phyloP scores from a whole-genome alignment of 2,329 filamentous ascomycete species.

The Pseudovirgaria hyperparasitica region DNA sequence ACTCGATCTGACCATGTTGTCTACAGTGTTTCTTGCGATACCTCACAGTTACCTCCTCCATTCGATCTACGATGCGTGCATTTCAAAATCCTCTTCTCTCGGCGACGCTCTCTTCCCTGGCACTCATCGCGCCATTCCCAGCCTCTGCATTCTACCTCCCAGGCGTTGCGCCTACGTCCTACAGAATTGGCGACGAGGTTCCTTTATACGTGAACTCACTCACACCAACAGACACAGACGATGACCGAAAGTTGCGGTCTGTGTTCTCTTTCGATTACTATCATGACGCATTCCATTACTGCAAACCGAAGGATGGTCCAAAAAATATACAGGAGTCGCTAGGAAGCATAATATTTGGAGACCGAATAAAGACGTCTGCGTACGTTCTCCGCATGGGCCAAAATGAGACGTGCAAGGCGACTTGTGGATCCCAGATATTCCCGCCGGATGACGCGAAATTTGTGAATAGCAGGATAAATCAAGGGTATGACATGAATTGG shows the following conservation, averaged over 20 bases:
- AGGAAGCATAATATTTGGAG: conserved; percentile 93
- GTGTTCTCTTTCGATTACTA: conserved; percentile 97
- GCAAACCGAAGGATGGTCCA: conserved; percentile 62
- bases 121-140: conserved; percentile 21
- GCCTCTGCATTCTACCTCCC: conserved; percentile 80
- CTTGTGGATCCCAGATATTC: conserved; percentile 59
- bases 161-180: conserved; percentile 87
- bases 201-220: conserved; percentile 88
- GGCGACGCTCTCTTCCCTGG: conserved; percentile 25
- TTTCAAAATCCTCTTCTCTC: too few relatives aligned
- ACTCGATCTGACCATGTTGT: too few relatives aligned
- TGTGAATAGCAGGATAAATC: conserved; percentile 67
- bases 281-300: conserved; percentile 76
- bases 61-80: too few relatives aligned
- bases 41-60: too few relatives aligned
- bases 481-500: conserved; percentile 91
- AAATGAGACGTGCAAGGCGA: conserved; percentile 75
- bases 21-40: too few relatives aligned
- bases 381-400: conserved; percentile 77
- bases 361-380: conserved; percentile 92
- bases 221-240: conserved; percentile 65
- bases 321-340: conserved; percentile 75
- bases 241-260: conserved; percentile 75
- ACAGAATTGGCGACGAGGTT: conserved; percentile 66
- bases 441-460: conserved; percentile 58